Conservation (phyloP, 129 eudicot genomes). For the Saposhnikovia divaricata region DNA sequence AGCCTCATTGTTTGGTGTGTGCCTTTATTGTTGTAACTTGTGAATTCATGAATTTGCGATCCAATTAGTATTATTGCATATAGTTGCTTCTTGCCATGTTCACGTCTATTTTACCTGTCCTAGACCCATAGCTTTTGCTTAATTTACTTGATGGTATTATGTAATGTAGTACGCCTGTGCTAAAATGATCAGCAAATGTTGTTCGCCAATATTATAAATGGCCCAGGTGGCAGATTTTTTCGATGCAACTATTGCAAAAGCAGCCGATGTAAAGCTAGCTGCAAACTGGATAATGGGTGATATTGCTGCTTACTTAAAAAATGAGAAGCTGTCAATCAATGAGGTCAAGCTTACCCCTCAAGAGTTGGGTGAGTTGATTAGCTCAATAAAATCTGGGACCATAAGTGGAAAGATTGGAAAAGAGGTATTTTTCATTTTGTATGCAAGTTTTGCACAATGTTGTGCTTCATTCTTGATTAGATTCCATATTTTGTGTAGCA, state of each 20-base stretch:
- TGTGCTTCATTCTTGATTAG: background rate
- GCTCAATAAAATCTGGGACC: slow-evolving; percentile 70
- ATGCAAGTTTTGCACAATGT: background rate
- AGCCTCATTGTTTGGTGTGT: background rate
- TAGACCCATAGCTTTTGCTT: background rate
- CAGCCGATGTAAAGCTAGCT: slow-evolving; percentile 72
- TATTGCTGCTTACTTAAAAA: slow-evolving; percentile 81
- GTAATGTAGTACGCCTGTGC: background rate
- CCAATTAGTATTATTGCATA: background rate
- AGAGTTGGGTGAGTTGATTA: slow-evolving; percentile 74
- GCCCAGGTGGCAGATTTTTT: slow-evolving; percentile 80
- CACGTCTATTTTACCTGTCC: background rate
- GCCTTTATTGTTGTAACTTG: background rate
- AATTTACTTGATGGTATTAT: background rate
- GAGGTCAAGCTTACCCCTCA: slow-evolving; percentile 76
- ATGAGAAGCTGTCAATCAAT: slow-evolving; percentile 63
- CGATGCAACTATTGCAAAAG: slow-evolving; percentile 68
- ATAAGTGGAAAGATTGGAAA: slow-evolving; percentile 97
- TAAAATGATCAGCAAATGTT: background rate
- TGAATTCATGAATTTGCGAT: background rate
- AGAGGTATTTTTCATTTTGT: slow-evolving; percentile 37
- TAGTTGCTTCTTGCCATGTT: background rate
- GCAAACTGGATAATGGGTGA: slow-evolving; percentile 99
- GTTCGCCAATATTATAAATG: slow-evolving; percentile 8
- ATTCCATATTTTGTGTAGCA: background rate